Percentiles rank a stretch among this genome's conserved stretches.
phyloP scores from a whole-genome alignment of 2,329 filamentous ascomycete species.

The Coleophoma eucalyptorum region DNA sequence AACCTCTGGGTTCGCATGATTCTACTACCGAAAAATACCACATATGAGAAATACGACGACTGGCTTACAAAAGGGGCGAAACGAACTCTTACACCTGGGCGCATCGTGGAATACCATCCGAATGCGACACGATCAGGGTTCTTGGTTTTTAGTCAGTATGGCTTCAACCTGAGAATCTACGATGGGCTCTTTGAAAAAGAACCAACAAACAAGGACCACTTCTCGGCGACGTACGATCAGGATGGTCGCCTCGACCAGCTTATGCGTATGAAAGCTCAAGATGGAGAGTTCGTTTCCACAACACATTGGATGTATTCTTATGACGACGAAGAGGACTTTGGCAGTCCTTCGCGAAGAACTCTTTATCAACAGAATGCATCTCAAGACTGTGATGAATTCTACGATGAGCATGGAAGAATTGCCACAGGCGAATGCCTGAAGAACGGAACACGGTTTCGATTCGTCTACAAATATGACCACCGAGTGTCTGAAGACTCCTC shows the following conservation, averaged over 20 bases:
- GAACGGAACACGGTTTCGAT: conserved; percentile 25
- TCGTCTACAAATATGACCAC: conserved; percentile 31
- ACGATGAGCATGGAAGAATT: conserved; percentile 31
- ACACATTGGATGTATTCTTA: conserved; percentile 1
- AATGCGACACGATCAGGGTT: conserved; percentile 7
- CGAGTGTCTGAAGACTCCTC: conserved; percentile 26
- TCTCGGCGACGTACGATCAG: not conserved
- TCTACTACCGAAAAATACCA: not conserved
- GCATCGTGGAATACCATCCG: conserved; percentile 1
- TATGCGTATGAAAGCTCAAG: not conserved
- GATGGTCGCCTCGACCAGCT: not conserved
- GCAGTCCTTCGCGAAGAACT: not conserved
- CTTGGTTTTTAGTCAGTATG: not conserved
- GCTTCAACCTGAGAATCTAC: not conserved
- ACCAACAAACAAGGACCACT: not conserved
- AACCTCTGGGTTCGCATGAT: conserved; percentile 24
- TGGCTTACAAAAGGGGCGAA: conserved; percentile 2
- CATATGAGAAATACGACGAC: conserved; percentile 10
- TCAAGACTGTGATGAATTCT: conserved; percentile 22
- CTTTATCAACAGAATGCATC: conserved; percentile 4
- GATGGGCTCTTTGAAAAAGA: not conserved
- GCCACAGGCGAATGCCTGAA: conserved; percentile 25
- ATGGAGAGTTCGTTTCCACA: not conserved
- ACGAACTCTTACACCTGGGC: conserved; percentile 3
- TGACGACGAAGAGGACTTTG: not conserved